Conservation (phyloP, 345 rosid genomes). For the Kandelia obovata region DNA sequence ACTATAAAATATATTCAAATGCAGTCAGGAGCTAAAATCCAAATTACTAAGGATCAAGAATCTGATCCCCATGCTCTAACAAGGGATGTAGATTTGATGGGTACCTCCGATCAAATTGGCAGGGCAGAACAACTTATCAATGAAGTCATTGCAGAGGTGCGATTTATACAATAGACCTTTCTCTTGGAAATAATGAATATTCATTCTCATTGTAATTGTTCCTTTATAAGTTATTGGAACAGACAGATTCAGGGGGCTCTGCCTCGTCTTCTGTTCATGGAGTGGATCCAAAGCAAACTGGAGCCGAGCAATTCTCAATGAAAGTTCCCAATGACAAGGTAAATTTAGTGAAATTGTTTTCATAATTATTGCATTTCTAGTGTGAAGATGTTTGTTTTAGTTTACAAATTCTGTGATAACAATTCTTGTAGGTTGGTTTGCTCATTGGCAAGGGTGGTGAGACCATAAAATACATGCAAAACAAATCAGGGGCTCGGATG, state of each 20-base stretch:
- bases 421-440: slow-evolving; percentile 25
- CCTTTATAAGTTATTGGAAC: slow-evolving; percentile 8
- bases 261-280: slow-evolving; percentile 14
- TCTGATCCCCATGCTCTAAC: slow-evolving; percentile 26
- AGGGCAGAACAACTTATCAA: slow-evolving; percentile 27
- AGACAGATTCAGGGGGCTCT: slow-evolving; percentile 28
- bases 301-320: slow-evolving; percentile 22
- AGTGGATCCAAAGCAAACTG: slow-evolving; percentile 15
- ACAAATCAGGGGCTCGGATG: slow-evolving; percentile 23
- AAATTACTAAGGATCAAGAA: slow-evolving; percentile 27
- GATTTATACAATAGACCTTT: neutral
- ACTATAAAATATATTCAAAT: slow-evolving; percentile 21
- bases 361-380: neutral
- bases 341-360: neutral
- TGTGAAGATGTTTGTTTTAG: neutral
- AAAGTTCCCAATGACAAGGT: slow-evolving; percentile 31
- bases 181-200: neutral
- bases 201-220: slow-evolving; percentile 5
- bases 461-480: slow-evolving; percentile 30
- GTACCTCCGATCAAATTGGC: slow-evolving; percentile 22
- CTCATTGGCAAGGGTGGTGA: slow-evolving; percentile 33
- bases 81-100: slow-evolving; percentile 29
- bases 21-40: slow-evolving; percentile 27
- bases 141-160: slow-evolving; percentile 25
- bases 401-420: neutral